Conservation (phyloP, 768 basidiomycete genomes). For the Coprinellus micaceus region DNA sequence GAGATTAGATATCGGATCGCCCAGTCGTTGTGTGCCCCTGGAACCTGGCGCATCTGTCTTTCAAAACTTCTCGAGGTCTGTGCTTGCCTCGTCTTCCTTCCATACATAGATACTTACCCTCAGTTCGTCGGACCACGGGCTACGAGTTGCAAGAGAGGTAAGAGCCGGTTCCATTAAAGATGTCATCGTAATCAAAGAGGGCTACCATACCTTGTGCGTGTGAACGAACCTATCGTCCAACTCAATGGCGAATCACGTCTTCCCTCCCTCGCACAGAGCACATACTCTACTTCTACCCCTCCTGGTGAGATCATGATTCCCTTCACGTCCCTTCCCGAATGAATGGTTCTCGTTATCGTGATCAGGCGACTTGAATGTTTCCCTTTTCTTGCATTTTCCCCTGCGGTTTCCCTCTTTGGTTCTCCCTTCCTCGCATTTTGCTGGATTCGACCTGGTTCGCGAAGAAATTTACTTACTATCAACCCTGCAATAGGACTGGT, state of each 20-base stretch:
- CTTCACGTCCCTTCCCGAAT: neutral
- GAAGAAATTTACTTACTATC: neutral
- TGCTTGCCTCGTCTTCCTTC: neutral
- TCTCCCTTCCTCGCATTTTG: neutral
- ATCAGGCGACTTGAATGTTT: neutral
- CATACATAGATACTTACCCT: neutral
- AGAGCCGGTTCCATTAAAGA: neutral
- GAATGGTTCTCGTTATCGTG: neutral
- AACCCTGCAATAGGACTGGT: neutral
- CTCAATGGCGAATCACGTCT: neutral
- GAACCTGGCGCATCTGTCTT: too few relatives aligned
- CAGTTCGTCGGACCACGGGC: neutral
- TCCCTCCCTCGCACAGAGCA: neutral
- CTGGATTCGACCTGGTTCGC: neutral
- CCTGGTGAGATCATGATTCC: too few relatives aligned
- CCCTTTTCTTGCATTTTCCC: neutral
- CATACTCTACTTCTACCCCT: too few relatives aligned
- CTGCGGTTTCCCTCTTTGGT: neutral
- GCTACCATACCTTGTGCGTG: neutral
- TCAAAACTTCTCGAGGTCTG: neutral
- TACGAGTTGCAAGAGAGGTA: neutral
- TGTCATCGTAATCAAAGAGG: neutral
- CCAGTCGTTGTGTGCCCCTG: too few relatives aligned
- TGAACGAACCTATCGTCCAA: neutral
- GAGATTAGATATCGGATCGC: too few relatives aligned